A percentile compares a stretch with the other conserved stretches of the same genome.
Evolutionary conservation across 2,329 filamentous ascomycete genomes (phyloP).

Genomic region (Fusarium pseudograminearum): DNA sequence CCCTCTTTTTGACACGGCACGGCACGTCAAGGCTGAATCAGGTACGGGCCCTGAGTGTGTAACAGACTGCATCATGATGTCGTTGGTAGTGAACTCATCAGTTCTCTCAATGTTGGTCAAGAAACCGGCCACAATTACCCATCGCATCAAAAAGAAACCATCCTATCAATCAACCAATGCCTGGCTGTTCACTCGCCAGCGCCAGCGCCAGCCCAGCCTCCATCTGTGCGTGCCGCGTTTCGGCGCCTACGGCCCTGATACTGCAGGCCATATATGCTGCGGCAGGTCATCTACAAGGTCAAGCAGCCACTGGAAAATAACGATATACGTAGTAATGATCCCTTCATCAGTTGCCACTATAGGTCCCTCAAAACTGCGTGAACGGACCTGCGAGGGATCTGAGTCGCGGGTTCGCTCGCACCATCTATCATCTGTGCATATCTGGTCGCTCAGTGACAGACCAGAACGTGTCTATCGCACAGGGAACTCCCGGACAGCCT

Average conservation of each 20-base stretch:
- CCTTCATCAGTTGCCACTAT: slow-evolving; percentile 34
- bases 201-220: slow-evolving; percentile 12
- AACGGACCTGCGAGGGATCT: slow-evolving; percentile 42
- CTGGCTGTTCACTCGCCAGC: slow-evolving; percentile 1
- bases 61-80: background rate
- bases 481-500: slow-evolving; percentile 41
- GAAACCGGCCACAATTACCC: background rate
- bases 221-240: slow-evolving; percentile 29
- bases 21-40: slow-evolving; percentile 25
- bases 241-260: slow-evolving; percentile 17
- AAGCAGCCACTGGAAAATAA: slow-evolving; percentile 5
- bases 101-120: background rate
- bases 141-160: slow-evolving; percentile 10
- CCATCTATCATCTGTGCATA: slow-evolving; percentile 40
- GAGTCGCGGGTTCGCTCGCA: slow-evolving; percentile 33
- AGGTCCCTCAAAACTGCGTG: slow-evolving; percentile 29
- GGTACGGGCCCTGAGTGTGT: slow-evolving; percentile 1
- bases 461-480: slow-evolving; percentile 33
- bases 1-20: slow-evolving; percentile 25
- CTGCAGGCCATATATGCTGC: slow-evolving; percentile 20
- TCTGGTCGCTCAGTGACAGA: slow-evolving; percentile 36
- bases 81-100: background rate
- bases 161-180: slow-evolving; percentile 1
- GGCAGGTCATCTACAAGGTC: slow-evolving; percentile 20
- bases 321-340: slow-evolving; percentile 11